Percentiles rank a stretch among this genome's conserved stretches.
These are phyloP conservation scores for Backusella australiensis DNA, from an alignment of 192 early-diverging fungal species.

Conservation along the genomic window DNA sequence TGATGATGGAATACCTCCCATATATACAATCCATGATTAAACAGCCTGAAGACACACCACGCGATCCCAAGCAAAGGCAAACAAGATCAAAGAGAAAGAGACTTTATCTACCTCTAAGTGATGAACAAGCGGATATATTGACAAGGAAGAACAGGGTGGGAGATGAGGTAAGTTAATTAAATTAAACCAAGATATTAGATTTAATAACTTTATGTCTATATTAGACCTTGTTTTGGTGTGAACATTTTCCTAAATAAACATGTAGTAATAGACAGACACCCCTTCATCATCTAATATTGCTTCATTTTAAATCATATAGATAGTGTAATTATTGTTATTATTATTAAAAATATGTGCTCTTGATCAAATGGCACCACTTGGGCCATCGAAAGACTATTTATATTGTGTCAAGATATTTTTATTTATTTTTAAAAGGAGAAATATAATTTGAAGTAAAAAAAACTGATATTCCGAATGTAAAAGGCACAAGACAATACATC, in stretches of 20 bases:
- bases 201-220: not conserved
- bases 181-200: not conserved
- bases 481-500: no score
- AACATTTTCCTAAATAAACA: not conserved
- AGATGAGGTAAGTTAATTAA: not conserved
- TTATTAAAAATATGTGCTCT: not conserved
- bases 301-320: not conserved
- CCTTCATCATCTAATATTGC: not conserved
- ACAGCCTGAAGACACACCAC: not conserved
- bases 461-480: no score
- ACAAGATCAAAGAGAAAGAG: conserved; percentile 5
- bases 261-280: not conserved
- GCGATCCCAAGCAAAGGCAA: not conserved
- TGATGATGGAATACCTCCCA: conserved; percentile 4
- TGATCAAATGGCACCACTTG: not conserved
- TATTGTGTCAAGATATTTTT: no score
- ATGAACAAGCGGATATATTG: not conserved
- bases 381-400: not conserved
- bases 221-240: conserved; percentile 5
- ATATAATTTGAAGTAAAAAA: no score
- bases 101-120: not conserved
- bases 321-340: not conserved
- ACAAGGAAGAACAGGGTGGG: not conserved
- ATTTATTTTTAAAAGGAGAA: no score
- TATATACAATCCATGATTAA: not conserved